Evolutionary conservation across 257 asterid species (phyloP).

Genomic region (Solanum ossicruentum): DNA sequence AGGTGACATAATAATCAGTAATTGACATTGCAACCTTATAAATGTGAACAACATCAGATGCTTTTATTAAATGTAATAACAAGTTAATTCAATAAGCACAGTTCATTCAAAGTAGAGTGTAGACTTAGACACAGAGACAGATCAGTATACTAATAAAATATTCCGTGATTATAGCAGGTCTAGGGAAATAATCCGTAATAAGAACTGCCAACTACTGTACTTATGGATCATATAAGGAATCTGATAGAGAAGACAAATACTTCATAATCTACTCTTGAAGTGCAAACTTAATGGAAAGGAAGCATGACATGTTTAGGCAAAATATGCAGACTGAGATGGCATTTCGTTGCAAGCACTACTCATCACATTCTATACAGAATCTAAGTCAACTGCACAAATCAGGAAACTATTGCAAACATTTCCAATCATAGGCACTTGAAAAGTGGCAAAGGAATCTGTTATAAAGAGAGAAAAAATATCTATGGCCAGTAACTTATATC

Average conservation of each 20-base stretch:
- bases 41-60: neutral
- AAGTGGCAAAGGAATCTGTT: neutral
- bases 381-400: neutral
- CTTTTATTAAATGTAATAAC: neutral
- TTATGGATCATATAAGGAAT: neutral
- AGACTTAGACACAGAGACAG: neutral
- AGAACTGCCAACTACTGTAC: neutral
- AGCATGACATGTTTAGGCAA: neutral
- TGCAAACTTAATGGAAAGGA: neutral
- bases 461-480: neutral
- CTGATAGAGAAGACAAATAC: neutral
- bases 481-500: neutral
- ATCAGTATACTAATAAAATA: neutral
- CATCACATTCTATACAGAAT: neutral
- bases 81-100: neutral
- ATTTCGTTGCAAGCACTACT: neutral
- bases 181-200: neutral
- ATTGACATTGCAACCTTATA: neutral
- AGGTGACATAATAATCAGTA: neutral
- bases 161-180: neutral
- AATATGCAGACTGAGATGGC: neutral
- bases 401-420: neutral
- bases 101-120: neutral
- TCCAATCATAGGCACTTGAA: neutral
- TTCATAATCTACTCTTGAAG: neutral